These are phyloP conservation scores for Leptomonas pyrrhocoris DNA, from an alignment of 208 protist genomes.

Conservation along the genomic window DNA sequence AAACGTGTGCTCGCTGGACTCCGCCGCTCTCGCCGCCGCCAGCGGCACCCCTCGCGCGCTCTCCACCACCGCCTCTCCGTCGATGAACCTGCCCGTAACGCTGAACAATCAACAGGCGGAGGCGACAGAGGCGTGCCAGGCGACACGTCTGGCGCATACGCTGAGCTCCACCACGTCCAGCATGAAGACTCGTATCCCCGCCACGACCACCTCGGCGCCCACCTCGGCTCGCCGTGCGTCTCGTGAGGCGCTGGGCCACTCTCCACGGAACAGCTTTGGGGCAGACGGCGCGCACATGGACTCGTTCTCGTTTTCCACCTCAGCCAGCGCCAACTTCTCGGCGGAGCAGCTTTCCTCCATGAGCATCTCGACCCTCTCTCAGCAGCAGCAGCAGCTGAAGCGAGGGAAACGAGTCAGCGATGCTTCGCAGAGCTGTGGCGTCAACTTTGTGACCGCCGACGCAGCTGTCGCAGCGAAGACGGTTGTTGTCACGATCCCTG, in stretches of 20 bases:
- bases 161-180: not conserved
- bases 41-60: slow-evolving; percentile 7
- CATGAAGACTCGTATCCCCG: slow-evolving; percentile 10
- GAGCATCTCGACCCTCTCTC: not conserved
- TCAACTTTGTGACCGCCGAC: not conserved
- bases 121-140: not conserved
- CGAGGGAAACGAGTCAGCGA: not conserved
- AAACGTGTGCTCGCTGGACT: not conserved
- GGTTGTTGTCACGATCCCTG: not conserved
- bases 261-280: not conserved
- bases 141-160: slow-evolving; percentile 2
- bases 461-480: not conserved
- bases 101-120: not conserved
- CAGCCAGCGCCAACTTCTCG: not conserved
- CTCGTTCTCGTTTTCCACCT: not conserved
- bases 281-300: not conserved
- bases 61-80: slow-evolving; percentile 6
- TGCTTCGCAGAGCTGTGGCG: not conserved
- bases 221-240: slow-evolving; percentile 1
- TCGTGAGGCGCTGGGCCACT: not conserved
- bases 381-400: not conserved
- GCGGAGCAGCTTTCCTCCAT: not conserved
- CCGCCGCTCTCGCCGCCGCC: not conserved
- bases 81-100: not conserved
- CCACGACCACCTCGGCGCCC: slow-evolving; percentile 7